Percentiles rank a stretch among this genome's conserved stretches.
These are phyloP conservation scores for Penicillium coffeae DNA, from an alignment of 495 filamentous ascomycete species.

Conservation along the genomic window DNA sequence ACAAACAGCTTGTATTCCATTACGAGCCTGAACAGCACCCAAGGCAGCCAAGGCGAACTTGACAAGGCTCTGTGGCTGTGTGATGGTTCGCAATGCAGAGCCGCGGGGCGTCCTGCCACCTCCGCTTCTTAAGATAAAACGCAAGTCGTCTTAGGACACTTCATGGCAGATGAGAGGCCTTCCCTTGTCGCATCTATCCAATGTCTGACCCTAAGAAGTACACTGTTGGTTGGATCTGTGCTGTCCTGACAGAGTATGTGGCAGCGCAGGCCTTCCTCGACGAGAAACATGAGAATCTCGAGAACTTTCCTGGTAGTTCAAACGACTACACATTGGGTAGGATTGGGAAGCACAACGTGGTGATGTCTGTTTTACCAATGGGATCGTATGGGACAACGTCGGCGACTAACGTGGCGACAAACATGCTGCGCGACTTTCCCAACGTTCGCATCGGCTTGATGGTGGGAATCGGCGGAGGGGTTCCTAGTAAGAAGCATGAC, in stretches of 20 bases:
- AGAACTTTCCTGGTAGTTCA: conserved; percentile 11
- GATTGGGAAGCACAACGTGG: conserved; percentile 25
- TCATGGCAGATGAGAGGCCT: not conserved
- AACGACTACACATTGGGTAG: conserved; percentile 35
- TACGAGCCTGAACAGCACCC: not conserved
- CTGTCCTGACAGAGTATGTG: conserved; percentile 30
- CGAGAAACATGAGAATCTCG: conserved; percentile 13
- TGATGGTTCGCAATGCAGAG: not conserved
- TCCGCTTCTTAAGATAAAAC: not conserved
- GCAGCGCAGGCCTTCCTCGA: conserved; percentile 40
- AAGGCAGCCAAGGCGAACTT: not conserved
- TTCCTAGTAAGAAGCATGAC: conserved; percentile 19
- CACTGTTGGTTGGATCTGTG: conserved; percentile 49
- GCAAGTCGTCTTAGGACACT: not conserved
- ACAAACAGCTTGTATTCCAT: not conserved
- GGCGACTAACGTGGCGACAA: conserved; percentile 23
- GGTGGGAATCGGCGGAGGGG: conserved; percentile 25
- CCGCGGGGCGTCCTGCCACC: not conserved
- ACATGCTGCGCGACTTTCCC: conserved; percentile 23
- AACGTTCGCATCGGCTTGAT: conserved; percentile 16
- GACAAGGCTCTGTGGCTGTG: not conserved
- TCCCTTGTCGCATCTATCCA: not conserved
- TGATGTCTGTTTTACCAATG: conserved; percentile 4
- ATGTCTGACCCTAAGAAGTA: conserved; percentile 26
- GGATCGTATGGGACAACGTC: conserved; percentile 6